Evolutionary conservation across 2,329 filamentous ascomycete species (phyloP), one percentile per base, ranked within the genome.

Genomic region (Hypoxylon sp.): DNA sequence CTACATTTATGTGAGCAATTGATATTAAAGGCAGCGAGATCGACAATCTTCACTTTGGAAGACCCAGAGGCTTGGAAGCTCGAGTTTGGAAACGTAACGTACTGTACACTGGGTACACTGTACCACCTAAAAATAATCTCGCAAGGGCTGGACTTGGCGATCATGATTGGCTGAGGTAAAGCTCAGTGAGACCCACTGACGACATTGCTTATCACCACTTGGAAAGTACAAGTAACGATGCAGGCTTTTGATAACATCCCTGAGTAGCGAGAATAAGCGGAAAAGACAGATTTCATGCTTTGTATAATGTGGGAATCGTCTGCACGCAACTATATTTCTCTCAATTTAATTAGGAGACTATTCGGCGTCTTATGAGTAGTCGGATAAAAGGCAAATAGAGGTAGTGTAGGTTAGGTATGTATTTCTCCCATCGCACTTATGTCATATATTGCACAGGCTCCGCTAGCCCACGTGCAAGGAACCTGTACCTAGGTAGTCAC

Each of bases 81-180:
- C 49, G 65, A 59, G 40, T 40, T 68, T 54, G 51, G 51, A 67
- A 54, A 3, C 42, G 14, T 28, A 60, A 45, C 50, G 7, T 40
- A 18, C 7, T 8, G n/a, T 38, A 38, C n/a, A n/a, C n/a, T n/a
- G n/a, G n/a, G n/a, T n/a, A n/a, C n/a, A n/a, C n/a, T n/a, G 33
- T 49, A 14, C 44, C 11, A 53, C 44, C 61, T 65, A 68, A 63
- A 68, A 68, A 68, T 68, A 68, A 58, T 57, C 32, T 56, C 12
- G 54, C 54, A 67, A 40, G 62, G 65, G 65, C 50, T 60, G 56
- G 22, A 36, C 28, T 44, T 57, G 48, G 36, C 18, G 8, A 28
- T 50, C 20, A 7, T 46, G 24, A 65, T 64, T 68, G 65, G 65
- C 32, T 32, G 26, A 9, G n/a, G 44, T 26, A 53, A n/a, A 59